These are phyloP conservation scores for Colletotrichum costaricense DNA, from an alignment of 2,329 filamentous ascomycete species.

Conservation along the genomic window DNA sequence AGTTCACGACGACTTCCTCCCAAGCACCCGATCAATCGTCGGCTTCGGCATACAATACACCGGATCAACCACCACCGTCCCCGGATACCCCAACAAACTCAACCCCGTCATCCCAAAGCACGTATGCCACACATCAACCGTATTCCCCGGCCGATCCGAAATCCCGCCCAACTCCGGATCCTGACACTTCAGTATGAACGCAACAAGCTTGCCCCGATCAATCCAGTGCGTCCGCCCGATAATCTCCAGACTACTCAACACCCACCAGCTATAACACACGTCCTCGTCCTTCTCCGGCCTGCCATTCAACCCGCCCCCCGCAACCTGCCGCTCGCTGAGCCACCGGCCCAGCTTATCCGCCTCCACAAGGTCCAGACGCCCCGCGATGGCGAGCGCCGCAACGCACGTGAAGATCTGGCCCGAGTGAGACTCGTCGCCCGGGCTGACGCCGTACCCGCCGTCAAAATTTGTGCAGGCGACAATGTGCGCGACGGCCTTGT, in stretches of 20 bases:
- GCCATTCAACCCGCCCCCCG: constrained; percentile 90
- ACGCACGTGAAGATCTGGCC: constrained; percentile 97
- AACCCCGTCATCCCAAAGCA: constrained; percentile 89
- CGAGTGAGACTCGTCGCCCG: constrained; percentile 92
- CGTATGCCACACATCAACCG: constrained; percentile 98
- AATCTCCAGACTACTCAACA: constrained; percentile 90
- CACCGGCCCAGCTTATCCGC: constrained; percentile 85
- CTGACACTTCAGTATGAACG: constrained; percentile 90
- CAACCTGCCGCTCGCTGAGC: constrained; percentile 92
- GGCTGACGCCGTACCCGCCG: constrained; percentile 89
- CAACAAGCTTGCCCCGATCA: constrained; percentile 80
- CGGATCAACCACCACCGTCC: constrained; percentile 84
- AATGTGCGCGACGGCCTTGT: constrained; percentile 83
- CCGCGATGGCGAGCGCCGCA: constrained; percentile 85
- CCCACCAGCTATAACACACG: constrained; percentile 99
- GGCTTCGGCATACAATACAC: constrained; percentile 86
- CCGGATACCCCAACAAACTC: constrained; percentile 83
- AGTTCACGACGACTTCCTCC: neutral
- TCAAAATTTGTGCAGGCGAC: constrained; percentile 91
- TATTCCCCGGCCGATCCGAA: constrained; percentile 89
- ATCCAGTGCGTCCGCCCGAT: constrained; percentile 93
- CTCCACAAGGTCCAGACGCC: constrained; percentile 83
- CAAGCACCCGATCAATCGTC: constrained; percentile 70
- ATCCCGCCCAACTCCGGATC: constrained; percentile 87
- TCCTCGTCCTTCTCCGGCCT: constrained; percentile 96